Evolutionary conservation across 2,329 filamentous ascomycete genomes (phyloP), one percentile per base, ranked within the genome.

Genomic region (Arthroderma sp.): DNA sequence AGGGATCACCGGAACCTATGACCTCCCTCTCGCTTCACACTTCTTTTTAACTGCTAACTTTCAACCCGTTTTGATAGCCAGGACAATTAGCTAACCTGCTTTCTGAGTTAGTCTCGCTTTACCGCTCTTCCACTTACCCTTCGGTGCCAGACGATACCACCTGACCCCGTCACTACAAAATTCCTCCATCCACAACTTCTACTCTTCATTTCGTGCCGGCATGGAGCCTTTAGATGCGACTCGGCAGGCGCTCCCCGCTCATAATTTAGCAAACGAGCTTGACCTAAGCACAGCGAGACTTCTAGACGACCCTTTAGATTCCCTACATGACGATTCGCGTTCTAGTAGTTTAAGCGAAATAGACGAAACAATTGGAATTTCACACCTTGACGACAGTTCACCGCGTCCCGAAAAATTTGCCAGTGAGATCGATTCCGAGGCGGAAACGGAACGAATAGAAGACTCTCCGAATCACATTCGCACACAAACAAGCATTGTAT

Each of bases 271-370:
- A 22, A 22, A 22, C 15, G 15, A 22, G 15, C 15, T 22, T 22
- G 15, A 22, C 15, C 15, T 22, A 22, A 22, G 15, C 15, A 22
- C 15, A 22, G 15, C 15, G 15, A 22, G 15, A 22, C 15, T 22
- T 3, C 3, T 59, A 47, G 59, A 62, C 43, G 55, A 58, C 36
- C 57, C 59, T 51, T 51, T 60, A 42, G 74, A 75, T 52, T 55
- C 58, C 43, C 53, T 65, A 48, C 60, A 64, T 54, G 78, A 80
- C 56, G 84, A 83, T 61, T 80, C 79, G 60, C 73, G 83, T 43
- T 95, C 88, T 34, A 96, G 89, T 64, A 91, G 87, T 57, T 73
- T 96, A 55, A 95, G 86, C 68, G 89, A 95, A 56, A 84, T 94
- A 46, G 87, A 88, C 58, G 85, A 94, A 56, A 80, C 85, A 50